Evolutionary conservation across 1,284 basidiomycete species (phyloP).

Genomic region (Leccinum griseonigrum): DNA sequence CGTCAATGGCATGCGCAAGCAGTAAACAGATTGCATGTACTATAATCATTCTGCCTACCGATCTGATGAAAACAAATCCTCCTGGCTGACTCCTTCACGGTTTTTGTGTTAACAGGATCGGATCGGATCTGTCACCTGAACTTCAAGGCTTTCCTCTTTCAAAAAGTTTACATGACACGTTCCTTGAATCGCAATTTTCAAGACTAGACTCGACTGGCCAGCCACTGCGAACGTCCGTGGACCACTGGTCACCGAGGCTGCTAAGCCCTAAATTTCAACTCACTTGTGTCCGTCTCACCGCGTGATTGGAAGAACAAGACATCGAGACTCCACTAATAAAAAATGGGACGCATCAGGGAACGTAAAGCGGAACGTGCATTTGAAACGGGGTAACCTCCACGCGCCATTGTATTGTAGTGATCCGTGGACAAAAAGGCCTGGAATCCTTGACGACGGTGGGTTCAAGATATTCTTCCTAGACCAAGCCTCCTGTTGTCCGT

Average conservation of each 20-base stretch:
- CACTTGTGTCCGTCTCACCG: neutral
- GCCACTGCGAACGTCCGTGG: neutral
- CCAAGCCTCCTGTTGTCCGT: neutral
- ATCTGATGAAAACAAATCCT: neutral
- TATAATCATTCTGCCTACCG: neutral
- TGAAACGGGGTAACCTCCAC: neutral
- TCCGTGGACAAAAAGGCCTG: neutral
- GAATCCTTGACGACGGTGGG: neutral
- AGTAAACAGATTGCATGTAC: neutral
- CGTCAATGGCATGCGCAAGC: neutral
- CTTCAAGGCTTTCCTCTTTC: neutral
- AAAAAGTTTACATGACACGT: neutral
- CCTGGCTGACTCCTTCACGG: neutral
- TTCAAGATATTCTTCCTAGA: neutral
- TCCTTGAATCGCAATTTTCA: neutral
- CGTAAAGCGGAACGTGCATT: neutral
- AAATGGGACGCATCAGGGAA: neutral
- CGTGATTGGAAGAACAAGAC: neutral
- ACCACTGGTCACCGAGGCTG: neutral
- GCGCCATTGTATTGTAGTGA: neutral
- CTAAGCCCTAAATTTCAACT: neutral
- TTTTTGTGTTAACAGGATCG: too few species aligned
- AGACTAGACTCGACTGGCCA: too few species aligned
- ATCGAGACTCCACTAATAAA: neutral
- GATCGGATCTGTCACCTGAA: too few species aligned